Conservation (phyloP, 495 filamentous ascomycete species). For the Sphaerosporella brunnea region DNA sequence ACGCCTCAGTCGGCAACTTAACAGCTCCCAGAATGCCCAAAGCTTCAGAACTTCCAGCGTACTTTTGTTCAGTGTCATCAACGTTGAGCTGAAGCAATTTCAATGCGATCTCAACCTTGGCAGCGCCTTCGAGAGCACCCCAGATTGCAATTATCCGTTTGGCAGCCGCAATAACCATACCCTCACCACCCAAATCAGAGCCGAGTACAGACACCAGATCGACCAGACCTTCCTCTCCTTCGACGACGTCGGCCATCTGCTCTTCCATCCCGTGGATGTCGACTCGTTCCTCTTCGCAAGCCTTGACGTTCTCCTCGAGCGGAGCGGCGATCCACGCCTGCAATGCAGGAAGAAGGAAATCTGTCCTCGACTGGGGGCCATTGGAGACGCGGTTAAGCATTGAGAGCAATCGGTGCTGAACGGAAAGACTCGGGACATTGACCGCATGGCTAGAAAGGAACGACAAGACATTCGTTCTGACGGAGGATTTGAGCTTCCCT, state of each 20-base stretch:
- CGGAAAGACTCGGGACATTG: slow-evolving; percentile 43
- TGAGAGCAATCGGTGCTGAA: slow-evolving; percentile 52
- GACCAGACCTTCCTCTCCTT: slow-evolving; percentile 44
- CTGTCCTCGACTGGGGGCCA: slow-evolving; percentile 46
- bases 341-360: slow-evolving; percentile 51
- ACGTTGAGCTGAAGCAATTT: slow-evolving; percentile 41
- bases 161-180: slow-evolving; percentile 38
- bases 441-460: slow-evolving; percentile 59
- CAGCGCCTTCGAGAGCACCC: slow-evolving; percentile 47
- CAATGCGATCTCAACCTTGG: slow-evolving; percentile 39
- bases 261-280: slow-evolving; percentile 40
- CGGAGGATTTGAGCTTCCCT: slow-evolving; percentile 41
- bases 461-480: slow-evolving; percentile 46
- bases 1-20: slow-evolving; percentile 48
- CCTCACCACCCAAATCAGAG: slow-evolving; percentile 28
- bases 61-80: slow-evolving; percentile 28
- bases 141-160: slow-evolving; percentile 49
- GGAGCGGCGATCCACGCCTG: slow-evolving; percentile 37
- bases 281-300: slow-evolving; percentile 43
- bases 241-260: slow-evolving; percentile 41
- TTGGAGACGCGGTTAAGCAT: slow-evolving; percentile 54
- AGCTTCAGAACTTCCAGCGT: slow-evolving; percentile 34
- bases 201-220: slow-evolving; percentile 39
- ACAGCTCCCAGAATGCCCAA: slow-evolving; percentile 50
- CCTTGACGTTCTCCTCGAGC: slow-evolving; percentile 27